These are phyloP conservation scores for Bimuria novae-zelandiae DNA, from an alignment of 2,329 filamentous ascomycete species.

Conservation along the genomic window DNA sequence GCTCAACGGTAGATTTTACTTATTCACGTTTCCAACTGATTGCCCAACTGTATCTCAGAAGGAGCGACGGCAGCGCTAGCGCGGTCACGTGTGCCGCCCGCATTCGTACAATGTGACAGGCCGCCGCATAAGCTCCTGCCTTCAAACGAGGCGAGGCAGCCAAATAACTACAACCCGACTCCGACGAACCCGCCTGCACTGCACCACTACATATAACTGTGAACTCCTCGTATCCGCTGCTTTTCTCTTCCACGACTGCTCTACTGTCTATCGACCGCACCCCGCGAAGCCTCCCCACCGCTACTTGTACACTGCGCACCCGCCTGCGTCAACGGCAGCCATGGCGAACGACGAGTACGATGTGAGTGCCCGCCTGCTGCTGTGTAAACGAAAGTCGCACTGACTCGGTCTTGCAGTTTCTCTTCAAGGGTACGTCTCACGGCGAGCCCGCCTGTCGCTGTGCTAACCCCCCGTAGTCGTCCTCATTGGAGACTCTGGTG, in stretches of 20 bases:
- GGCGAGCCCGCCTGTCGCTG: conserved; percentile 15
- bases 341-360: conserved; percentile 99
- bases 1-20: too few species aligned
- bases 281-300: conserved; percentile 12
- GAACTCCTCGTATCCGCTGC: too few species aligned
- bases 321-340: conserved; percentile 40
- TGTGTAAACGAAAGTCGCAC: conserved; percentile 11
- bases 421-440: conserved; percentile 84
- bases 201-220: background rate
- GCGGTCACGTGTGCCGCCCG: conserved; percentile 16
- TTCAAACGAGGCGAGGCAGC: conserved; percentile 26
- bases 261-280: conserved; percentile 1
- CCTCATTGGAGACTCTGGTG: conserved; percentile 97
- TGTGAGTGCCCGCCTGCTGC: conserved; percentile 63
- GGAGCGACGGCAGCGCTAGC: background rate
- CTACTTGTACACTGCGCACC: conserved; percentile 13
- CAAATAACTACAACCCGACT: conserved; percentile 20
- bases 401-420: conserved; percentile 67
- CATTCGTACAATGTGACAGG: conserved; percentile 11
- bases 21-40: too few species aligned
- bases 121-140: conserved; percentile 20
- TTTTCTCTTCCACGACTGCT: background rate
- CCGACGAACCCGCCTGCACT: conserved; percentile 3
- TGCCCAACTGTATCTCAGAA: too few species aligned
- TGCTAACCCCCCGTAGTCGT: conserved; percentile 69